Evolutionary conservation across 2,329 filamentous ascomycete species (phyloP).

Genomic region (Exophiala bonariae): DNA sequence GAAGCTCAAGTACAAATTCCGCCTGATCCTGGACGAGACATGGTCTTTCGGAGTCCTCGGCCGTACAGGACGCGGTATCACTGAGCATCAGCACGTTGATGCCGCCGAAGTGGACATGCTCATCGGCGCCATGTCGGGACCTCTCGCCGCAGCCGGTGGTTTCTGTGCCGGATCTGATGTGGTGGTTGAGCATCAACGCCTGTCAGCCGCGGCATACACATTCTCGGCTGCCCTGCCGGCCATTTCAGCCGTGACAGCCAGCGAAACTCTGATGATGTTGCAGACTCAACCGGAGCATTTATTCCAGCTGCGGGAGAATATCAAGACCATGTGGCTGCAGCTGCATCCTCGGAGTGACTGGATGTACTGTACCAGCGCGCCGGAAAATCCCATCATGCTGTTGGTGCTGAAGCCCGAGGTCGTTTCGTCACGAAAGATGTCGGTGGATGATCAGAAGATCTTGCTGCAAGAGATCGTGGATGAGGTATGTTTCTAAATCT

Average conservation of each 20-base stretch:
- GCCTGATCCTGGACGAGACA: slow-evolving; percentile 94
- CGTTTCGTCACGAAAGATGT: slow-evolving; percentile 67
- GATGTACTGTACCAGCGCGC: slow-evolving; percentile 76
- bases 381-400: slow-evolving; percentile 85
- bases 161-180: slow-evolving; percentile 92
- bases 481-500: slow-evolving; percentile 64
- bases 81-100: slow-evolving; percentile 96
- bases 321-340: slow-evolving; percentile 79
- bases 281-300: slow-evolving; percentile 85
- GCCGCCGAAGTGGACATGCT: slow-evolving; percentile 95
- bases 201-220: slow-evolving; percentile 88
- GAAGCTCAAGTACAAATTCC: slow-evolving; percentile 96
- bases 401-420: slow-evolving; percentile 82
- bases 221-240: slow-evolving; percentile 94
- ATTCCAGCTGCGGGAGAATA: slow-evolving; percentile 77
- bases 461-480: slow-evolving; percentile 91
- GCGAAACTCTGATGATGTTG: slow-evolving; percentile 81
- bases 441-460: slow-evolving; percentile 74
- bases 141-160: slow-evolving; percentile 87
- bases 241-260: slow-evolving; percentile 91
- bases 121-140: slow-evolving; percentile 84
- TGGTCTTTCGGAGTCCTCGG: slow-evolving; percentile 96
- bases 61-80: slow-evolving; percentile 84
- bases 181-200: slow-evolving; percentile 93
- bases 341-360: slow-evolving; percentile 92